phyloP scores from a whole-genome alignment of 2,329 filamentous ascomycete genomes.

The Mycosphaerella arachidis region DNA sequence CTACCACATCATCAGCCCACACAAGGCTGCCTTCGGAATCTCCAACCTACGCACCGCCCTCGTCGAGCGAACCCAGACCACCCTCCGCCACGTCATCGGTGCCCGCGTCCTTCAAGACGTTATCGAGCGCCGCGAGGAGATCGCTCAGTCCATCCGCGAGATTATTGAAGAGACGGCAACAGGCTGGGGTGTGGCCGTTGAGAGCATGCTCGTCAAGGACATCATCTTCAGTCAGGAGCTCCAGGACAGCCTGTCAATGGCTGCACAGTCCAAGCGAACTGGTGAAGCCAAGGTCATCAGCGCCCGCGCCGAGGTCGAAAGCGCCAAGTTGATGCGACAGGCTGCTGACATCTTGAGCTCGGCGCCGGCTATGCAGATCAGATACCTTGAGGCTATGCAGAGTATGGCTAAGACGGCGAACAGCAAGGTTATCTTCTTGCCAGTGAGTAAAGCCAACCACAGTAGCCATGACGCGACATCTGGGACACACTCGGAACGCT shows the following conservation, averaged over 20 bases:
- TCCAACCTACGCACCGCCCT: slow-evolving; percentile 93
- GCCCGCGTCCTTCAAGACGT: slow-evolving; percentile 95
- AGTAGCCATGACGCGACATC: no score
- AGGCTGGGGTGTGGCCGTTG: slow-evolving; percentile 92
- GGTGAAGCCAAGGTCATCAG: slow-evolving; percentile 98
- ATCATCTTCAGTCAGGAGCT: slow-evolving; percentile 95
- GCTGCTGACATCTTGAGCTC: slow-evolving; percentile 89
- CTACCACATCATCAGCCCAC: slow-evolving; percentile 92
- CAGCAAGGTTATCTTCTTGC: slow-evolving; percentile 81
- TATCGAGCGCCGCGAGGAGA: slow-evolving; percentile 95
- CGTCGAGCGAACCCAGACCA: slow-evolving; percentile 95
- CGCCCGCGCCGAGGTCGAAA: slow-evolving; percentile 92
- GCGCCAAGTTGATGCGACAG: slow-evolving; percentile 83
- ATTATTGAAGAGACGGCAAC: slow-evolving; percentile 95
- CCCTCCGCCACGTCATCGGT: slow-evolving; percentile 91
- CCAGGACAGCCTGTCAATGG: slow-evolving; percentile 96
- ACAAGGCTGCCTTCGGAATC: slow-evolving; percentile 97
- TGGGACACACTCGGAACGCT: no score
- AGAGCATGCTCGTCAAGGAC: slow-evolving; percentile 99
- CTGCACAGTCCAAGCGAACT: slow-evolving; percentile 95
- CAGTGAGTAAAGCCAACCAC: slow-evolving; percentile 27
- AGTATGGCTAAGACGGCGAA: slow-evolving; percentile 94
- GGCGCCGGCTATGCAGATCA: slow-evolving; percentile 95
- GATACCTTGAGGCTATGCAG: slow-evolving; percentile 98
- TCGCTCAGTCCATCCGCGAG: slow-evolving; percentile 89